phyloP scores from a whole-genome alignment of 352 stramenopile species.

The Globisporangium cederbergense region DNA sequence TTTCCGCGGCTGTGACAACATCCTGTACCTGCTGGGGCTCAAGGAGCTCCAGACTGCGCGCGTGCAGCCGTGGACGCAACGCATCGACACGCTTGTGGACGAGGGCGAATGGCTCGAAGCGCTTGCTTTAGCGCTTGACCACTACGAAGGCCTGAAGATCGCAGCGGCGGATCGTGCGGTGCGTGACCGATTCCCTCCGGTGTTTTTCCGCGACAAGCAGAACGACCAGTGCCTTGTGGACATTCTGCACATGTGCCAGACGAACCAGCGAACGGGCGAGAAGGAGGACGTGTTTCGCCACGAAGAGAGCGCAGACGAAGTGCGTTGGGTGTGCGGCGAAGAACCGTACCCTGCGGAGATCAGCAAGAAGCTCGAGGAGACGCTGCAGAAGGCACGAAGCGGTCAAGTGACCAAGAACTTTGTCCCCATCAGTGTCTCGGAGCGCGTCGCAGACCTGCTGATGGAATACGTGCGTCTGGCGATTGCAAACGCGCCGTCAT shows the following conservation, averaged over 20 bases:
- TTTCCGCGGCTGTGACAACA: conserved; percentile 92
- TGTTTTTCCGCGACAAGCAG: conserved; percentile 87
- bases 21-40: conserved; percentile 90
- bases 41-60: conserved; percentile 91
- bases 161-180: conserved; percentile 75
- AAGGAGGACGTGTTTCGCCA: conserved; percentile 86
- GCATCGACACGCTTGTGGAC: conserved; percentile 93
- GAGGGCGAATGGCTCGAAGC: conserved; percentile 97
- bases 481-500: conserved; percentile 73
- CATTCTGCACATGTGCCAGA: conserved; percentile 89
- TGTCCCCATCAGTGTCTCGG: conserved; percentile 85
- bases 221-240: conserved; percentile 89
- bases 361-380: conserved; percentile 82
- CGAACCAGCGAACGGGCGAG: conserved; percentile 83
- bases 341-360: conserved; percentile 76
- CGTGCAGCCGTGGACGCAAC: conserved; percentile 90
- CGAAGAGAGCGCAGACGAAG: conserved; percentile 79
- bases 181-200: conserved; percentile 79
- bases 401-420: conserved; percentile 86
- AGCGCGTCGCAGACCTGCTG: conserved; percentile 83
- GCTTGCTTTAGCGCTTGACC: conserved; percentile 93
- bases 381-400: conserved; percentile 77
- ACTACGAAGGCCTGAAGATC: conserved; percentile 92
- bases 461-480: conserved; percentile 89
- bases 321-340: conserved; percentile 80